Percentiles rank a stretch among this genome's conserved stretches.
These are phyloP conservation scores for Pinus albicaulis DNA, from an alignment of 75 land plant genomes.

Conservation along the genomic window DNA sequence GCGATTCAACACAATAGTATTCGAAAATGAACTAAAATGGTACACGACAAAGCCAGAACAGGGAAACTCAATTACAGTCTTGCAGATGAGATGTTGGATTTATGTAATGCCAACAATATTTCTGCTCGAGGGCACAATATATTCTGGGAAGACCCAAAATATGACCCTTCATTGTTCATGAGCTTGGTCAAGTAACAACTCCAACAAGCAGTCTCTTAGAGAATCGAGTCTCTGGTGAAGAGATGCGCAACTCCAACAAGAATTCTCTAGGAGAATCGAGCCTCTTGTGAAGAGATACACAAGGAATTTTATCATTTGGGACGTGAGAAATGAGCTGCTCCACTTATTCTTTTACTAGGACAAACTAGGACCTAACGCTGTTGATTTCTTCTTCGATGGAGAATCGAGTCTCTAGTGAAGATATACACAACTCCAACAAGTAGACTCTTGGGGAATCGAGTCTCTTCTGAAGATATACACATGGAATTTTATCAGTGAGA, in stretches of 20 bases:
- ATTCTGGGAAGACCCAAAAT: conserved; percentile 83
- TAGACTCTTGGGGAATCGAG: too few species aligned
- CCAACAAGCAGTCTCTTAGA: conserved; percentile 38
- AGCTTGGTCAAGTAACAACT: conserved; percentile 40
- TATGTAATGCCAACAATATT: conserved; percentile 47
- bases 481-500: too few species aligned
- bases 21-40: conserved; percentile 82
- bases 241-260: too few species aligned
- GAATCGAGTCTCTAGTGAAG: too few species aligned
- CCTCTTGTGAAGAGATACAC: conserved; percentile 44
- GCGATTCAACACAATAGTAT: conserved; percentile 45
- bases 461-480: too few species aligned
- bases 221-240: too few species aligned
- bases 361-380: conserved; percentile 1
- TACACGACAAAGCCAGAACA: conserved; percentile 46
- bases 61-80: conserved; percentile 48
- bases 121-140: conserved; percentile 77
- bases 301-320: conserved; percentile 61
- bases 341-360: conserved; percentile 53
- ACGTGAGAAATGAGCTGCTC: conserved; percentile 70
- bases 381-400: conserved; percentile 23
- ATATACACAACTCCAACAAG: too few species aligned
- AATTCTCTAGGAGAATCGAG: conserved; percentile 49
- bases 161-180: conserved; percentile 55
- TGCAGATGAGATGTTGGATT: conserved; percentile 68